Conservation (phyloP, 306 rosid species). For the Trifolium repens region DNA sequence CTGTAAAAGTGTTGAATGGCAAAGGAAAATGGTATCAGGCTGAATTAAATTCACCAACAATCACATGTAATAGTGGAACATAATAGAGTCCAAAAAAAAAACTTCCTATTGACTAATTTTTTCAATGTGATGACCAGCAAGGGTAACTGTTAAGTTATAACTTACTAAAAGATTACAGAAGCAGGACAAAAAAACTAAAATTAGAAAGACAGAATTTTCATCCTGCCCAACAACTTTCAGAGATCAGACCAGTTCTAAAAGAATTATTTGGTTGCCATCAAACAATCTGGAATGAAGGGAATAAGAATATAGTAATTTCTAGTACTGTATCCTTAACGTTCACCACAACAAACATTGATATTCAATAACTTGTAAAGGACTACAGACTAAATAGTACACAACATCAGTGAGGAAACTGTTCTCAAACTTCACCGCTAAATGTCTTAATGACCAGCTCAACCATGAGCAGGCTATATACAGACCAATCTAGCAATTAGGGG, state of each 20-base stretch:
- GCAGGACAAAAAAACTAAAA: neutral
- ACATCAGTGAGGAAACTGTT: slow-evolving; percentile 6
- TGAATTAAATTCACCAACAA: slow-evolving; percentile 24
- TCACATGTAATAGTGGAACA: neutral
- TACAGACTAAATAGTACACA: slow-evolving; percentile 17
- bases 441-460: slow-evolving; percentile 12
- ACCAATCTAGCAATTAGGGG: slow-evolving; percentile 8
- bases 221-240: neutral
- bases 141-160: slow-evolving; percentile 9
- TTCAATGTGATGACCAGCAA: slow-evolving; percentile 18
- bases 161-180: slow-evolving; percentile 18
- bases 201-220: slow-evolving; percentile 28
- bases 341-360: neutral
- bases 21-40: slow-evolving; percentile 38
- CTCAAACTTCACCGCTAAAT: slow-evolving; percentile 1
- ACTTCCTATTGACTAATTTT: slow-evolving; percentile 24
- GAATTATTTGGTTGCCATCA: slow-evolving; percentile 25
- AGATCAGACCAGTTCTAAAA: slow-evolving; percentile 18
- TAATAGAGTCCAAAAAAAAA: slow-evolving; percentile 6
- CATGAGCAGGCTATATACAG: slow-evolving; percentile 11
- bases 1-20: slow-evolving; percentile 55
- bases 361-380: slow-evolving; percentile 19
- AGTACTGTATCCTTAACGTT: neutral
- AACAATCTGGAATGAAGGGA: slow-evolving; percentile 22
- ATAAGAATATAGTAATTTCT: slow-evolving; percentile 13